Percentiles rank a stretch among this genome's conserved stretches.
Evolutionary conservation across 2,329 filamentous ascomycete species (phyloP).

Genomic region (Botrytis byssoidea): DNA sequence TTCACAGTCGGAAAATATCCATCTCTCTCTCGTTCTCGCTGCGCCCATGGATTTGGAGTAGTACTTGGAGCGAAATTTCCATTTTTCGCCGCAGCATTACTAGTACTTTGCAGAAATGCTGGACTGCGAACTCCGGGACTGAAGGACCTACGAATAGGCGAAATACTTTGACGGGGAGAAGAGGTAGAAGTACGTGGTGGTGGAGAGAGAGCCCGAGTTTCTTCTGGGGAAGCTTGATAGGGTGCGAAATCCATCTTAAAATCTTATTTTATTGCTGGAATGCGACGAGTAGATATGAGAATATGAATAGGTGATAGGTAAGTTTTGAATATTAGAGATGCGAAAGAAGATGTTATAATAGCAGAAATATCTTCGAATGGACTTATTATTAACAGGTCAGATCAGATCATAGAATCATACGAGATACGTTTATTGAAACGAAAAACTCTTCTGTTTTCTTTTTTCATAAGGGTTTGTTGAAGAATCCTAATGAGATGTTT

Average conservation of each 20-base stretch:
- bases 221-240: conserved; percentile 91
- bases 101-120: conserved; percentile 16
- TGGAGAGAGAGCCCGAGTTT: conserved; percentile 76
- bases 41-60: conserved; percentile 22
- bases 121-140: conserved; percentile 44
- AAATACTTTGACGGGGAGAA: conserved; percentile 50
- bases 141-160: conserved; percentile 50
- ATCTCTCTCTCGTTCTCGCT: conserved; percentile 22
- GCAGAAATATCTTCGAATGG: neutral
- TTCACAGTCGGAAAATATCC: conserved; percentile 20
- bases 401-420: neutral
- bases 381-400: neutral
- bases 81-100: conserved; percentile 27
- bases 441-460: neutral
- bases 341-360: neutral
- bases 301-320: neutral
- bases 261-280: neutral
- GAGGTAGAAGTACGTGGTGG: conserved; percentile 41
- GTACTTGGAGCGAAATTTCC: conserved; percentile 26
- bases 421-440: neutral
- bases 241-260: conserved; percentile 84
- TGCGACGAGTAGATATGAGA: neutral
- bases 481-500: neutral
- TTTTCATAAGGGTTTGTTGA: neutral
- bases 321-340: neutral